Evolutionary conservation across 306 rosid species (phyloP).

Genomic region (Begonia fuchsioides): DNA sequence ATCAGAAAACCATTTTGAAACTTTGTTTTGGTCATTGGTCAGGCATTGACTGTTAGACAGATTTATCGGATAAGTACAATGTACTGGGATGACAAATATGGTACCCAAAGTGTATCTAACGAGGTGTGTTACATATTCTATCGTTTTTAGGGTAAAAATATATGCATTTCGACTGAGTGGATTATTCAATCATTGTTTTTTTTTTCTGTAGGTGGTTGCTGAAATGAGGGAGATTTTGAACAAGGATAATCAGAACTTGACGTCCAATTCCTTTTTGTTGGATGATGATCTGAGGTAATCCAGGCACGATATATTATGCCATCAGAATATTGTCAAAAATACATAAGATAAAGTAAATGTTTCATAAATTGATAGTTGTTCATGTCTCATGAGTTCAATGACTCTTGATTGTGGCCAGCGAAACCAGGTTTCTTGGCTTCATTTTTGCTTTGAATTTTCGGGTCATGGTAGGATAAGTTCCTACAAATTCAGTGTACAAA

Average conservation of each 20-base stretch:
- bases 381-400: too few species aligned
- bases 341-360: too few species aligned
- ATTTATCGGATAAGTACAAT: slow-evolving; percentile 93
- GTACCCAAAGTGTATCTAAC: slow-evolving; percentile 94
- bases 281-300: slow-evolving; percentile 92
- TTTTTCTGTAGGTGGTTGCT: slow-evolving; percentile 53
- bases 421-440: too few species aligned
- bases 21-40: slow-evolving; percentile 11
- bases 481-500: too few species aligned
- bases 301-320: neutral
- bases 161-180: too few species aligned
- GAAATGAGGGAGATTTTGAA: slow-evolving; percentile 86
- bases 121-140: slow-evolving; percentile 53
- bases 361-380: too few species aligned
- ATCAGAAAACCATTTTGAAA: neutral
- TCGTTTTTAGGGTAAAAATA: too few species aligned
- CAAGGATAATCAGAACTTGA: slow-evolving; percentile 74
- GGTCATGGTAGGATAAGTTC: too few species aligned
- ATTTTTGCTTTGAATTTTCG: too few species aligned
- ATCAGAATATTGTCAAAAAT: too few species aligned
- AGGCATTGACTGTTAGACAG: slow-evolving; percentile 94
- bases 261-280: slow-evolving; percentile 90
- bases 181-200: neutral
- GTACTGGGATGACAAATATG: slow-evolving; percentile 99
- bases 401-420: too few species aligned